Conservation (phyloP, 2,329 filamentous ascomycete genomes). For the Apiospora aurea region DNA sequence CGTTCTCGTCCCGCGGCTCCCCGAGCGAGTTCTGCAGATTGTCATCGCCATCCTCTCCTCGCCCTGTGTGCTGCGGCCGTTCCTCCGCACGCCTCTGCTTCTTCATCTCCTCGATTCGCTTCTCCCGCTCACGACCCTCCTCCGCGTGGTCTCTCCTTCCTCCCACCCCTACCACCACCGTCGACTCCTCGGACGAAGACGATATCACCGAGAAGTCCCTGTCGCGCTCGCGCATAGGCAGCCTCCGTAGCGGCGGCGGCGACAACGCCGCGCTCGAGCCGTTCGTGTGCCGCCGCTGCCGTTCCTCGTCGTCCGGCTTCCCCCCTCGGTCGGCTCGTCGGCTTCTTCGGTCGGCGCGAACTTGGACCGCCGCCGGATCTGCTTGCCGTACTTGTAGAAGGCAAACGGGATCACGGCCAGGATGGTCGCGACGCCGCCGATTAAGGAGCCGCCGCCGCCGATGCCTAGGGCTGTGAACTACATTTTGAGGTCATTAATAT, state of each 20-base stretch:
- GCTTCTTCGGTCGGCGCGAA: conserved; percentile 42
- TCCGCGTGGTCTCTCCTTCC: neutral
- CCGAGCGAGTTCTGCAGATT: conserved; percentile 29
- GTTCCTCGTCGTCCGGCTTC: conserved; percentile 33
- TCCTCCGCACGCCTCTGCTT: too few species aligned
- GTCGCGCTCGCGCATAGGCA: neutral
- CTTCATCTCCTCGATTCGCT: neutral
- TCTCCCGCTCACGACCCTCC: neutral
- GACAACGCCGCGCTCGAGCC: too few species aligned
- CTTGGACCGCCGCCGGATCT: conserved; percentile 48
- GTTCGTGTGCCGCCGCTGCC: conserved; percentile 27
- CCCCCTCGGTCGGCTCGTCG: neutral
- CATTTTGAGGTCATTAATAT: neutral
- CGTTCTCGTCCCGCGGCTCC: conserved; percentile 29
- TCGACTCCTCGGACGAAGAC: conserved; percentile 29
- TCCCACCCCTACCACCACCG: conserved; percentile 27
- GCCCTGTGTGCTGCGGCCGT: neutral
- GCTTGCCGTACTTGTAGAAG: conserved; percentile 60
- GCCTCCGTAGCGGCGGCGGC: neutral
- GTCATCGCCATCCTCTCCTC: conserved; percentile 25
- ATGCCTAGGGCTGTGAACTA: conserved; percentile 63
- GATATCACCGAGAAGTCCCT: neutral
- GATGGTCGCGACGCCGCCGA: conserved; percentile 51
- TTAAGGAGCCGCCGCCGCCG: conserved; percentile 62
- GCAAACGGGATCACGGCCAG: conserved; percentile 64